Evolutionary conservation across 495 filamentous ascomycete species (phyloP), one percentile per base, ranked within the genome.

Genomic region (Astrothelium macrocarpum): DNA sequence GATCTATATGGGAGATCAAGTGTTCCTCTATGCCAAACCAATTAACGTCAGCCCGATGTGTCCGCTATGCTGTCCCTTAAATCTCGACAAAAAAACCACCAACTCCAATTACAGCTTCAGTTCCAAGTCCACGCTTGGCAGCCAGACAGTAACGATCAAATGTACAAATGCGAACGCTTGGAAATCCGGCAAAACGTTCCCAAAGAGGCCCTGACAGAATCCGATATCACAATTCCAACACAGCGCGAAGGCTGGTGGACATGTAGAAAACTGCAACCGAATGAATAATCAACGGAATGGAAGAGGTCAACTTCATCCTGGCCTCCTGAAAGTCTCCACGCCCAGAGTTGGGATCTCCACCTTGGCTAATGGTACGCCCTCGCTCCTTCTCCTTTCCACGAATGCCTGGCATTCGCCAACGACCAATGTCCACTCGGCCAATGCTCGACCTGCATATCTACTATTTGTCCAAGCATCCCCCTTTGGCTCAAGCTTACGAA

Each of bases 371-470:
- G 90, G 84, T 16, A 95, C 88, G 56, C 94, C 94, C 74, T 98
- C 94, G 43, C 85, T 85, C 65, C 86, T 87, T 63, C 94, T 82
- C 31, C 93, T 81, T 32, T 96, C 90, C 56, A 93, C 89, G 74
- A 98, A 98, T 70, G 85, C 90, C 71, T 97, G 91, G 76, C 87
- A 92, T 73, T 98, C 94, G 28, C 81, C 80, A 9, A 97, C 86
- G 39, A 97, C 83, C 25, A 90, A 75, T 16, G 84, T 78, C 94
- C 94, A 98, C 74, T 98, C 94, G 1, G 93, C 91, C 59, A 98
- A 80, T 1, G 94, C 91, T 53, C 93, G 84, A 1, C 94, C 94
- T 7, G 85, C 79, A 74, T 98, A 97, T 66, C 86, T 90, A 63
- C 81, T 84, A 29, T 78, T 74, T 36, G 72, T 77, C 64, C 60